Conservation (phyloP, 2,329 filamentous ascomycete genomes). For the Dothideomycetidae sp. region DNA sequence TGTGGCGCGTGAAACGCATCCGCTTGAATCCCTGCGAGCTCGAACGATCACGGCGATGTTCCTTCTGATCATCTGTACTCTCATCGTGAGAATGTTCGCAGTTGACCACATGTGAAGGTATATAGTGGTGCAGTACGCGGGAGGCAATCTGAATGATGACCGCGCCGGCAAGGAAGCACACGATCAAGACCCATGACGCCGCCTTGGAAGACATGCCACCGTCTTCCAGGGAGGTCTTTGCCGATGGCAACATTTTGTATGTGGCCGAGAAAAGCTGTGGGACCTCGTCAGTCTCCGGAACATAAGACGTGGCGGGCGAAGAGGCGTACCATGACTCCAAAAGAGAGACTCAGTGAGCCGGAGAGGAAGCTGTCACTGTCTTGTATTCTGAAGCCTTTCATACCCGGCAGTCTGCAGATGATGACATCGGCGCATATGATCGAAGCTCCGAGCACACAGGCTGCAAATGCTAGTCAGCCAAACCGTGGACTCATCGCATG, state of each 20-base stretch:
- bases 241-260: conserved; percentile 83
- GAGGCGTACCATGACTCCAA: conserved; percentile 83
- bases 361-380: conserved; percentile 82
- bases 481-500: background rate
- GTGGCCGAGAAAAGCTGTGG: conserved; percentile 74
- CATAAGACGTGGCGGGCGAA: too few species aligned
- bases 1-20: background rate
- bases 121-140: conserved; percentile 54
- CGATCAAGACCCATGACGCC: conserved; percentile 56
- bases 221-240: conserved; percentile 60
- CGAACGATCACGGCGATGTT: conserved; percentile 18
- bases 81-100: conserved; percentile 63
- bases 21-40: conserved; percentile 4
- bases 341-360: conserved; percentile 77
- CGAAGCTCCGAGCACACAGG: conserved; percentile 55
- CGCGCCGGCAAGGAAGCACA: conserved; percentile 56
- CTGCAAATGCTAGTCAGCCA: conserved; percentile 19
- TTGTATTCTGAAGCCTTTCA: conserved; percentile 69
- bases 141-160: conserved; percentile 63
- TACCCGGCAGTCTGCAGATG: conserved; percentile 56
- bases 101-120: conserved; percentile 67
- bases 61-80: conserved; percentile 11
- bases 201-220: conserved; percentile 51
- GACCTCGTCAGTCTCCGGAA: too few species aligned
- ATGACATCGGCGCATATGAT: conserved; percentile 79